Evolutionary conservation across 2,329 filamentous ascomycete species (phyloP).

Genomic region (Calonectria pseudoreteaudii): DNA sequence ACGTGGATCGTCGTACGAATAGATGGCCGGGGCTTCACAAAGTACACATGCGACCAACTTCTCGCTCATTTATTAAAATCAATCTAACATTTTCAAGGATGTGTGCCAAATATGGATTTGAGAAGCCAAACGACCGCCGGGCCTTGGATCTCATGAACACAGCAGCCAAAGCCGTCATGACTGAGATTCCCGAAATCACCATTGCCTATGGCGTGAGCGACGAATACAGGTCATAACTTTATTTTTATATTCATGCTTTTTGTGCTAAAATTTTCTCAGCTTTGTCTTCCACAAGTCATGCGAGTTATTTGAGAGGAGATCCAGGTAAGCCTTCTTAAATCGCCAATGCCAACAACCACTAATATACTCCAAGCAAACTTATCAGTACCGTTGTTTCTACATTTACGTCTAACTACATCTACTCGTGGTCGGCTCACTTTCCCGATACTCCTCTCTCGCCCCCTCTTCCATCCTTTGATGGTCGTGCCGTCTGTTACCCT

Average conservation of each 20-base stretch:
- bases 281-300: conserved; percentile 90
- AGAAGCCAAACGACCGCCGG: conserved; percentile 91
- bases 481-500: conserved; percentile 90
- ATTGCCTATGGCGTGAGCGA: conserved; percentile 95
- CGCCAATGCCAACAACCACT: conserved; percentile 13
- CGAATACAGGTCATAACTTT: conserved; percentile 76
- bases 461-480: conserved; percentile 91
- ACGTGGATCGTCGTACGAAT: conserved; percentile 97
- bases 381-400: conserved; percentile 91
- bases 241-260: background rate
- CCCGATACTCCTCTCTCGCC: conserved; percentile 75
- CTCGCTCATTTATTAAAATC: background rate
- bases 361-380: conserved; percentile 74
- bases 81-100: conserved; percentile 66
- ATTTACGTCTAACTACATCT: conserved; percentile 91
- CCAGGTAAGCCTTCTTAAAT: conserved; percentile 66
- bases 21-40: conserved; percentile 94
- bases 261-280: conserved; percentile 56
- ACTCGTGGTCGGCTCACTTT: conserved; percentile 83
- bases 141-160: conserved; percentile 95
- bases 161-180: conserved; percentile 86
- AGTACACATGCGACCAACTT: conserved; percentile 66
- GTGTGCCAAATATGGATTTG: conserved; percentile 84
- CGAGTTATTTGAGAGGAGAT: conserved; percentile 85
- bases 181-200: conserved; percentile 84